phyloP scores from a whole-genome alignment of 2,329 filamentous ascomycete genomes.

The Fusarium sp. region DNA sequence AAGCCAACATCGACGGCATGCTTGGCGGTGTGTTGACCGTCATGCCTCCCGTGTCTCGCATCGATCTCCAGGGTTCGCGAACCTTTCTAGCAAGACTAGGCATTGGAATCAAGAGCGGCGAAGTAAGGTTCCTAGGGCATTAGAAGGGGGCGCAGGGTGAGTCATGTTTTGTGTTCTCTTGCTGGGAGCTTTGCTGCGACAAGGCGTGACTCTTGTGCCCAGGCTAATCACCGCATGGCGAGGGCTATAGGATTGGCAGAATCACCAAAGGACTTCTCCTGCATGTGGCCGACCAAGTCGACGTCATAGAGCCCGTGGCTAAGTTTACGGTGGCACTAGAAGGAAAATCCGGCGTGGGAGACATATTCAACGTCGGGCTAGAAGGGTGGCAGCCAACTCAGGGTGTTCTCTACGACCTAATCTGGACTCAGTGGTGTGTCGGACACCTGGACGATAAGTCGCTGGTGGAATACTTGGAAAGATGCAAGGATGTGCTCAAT shows the following conservation, averaged over 20 bases:
- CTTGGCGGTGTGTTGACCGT: not conserved
- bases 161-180: not conserved
- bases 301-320: not conserved
- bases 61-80: not conserved
- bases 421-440: constrained; percentile 93
- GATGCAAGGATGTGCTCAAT: constrained; percentile 62
- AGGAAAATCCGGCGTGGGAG: not conserved
- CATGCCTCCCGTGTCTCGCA: not conserved
- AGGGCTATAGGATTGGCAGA: not conserved
- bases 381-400: constrained; percentile 47
- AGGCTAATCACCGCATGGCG: not conserved
- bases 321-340: not conserved
- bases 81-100: not conserved
- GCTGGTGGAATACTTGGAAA: constrained; percentile 73
- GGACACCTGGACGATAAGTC: constrained; percentile 83
- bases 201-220: not conserved
- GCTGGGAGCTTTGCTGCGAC: not conserved
- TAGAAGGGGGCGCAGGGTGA: not conserved
- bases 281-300: not conserved
- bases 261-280: not conserved
- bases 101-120: not conserved
- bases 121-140: not conserved
- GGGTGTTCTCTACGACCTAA: constrained; percentile 74
- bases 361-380: not conserved
- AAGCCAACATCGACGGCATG: not conserved